phyloP scores from a whole-genome alignment of 441 rosid species.

The Populus hybrid region DNA sequence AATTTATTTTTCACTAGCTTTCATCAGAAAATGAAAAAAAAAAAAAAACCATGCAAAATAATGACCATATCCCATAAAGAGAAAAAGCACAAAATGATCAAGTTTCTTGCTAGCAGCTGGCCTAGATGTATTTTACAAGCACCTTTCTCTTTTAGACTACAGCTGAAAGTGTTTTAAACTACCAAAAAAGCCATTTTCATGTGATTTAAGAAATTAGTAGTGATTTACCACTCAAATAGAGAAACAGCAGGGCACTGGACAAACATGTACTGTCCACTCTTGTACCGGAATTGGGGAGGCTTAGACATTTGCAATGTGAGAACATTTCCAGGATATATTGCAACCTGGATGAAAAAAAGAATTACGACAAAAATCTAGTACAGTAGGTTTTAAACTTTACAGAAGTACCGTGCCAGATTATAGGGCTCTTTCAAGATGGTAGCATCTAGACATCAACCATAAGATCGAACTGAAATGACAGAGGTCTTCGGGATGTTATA shows the following conservation, averaged over 20 bases:
- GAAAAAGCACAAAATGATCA: background rate
- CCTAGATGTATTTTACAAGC: background rate
- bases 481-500: background rate
- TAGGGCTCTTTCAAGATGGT: background rate
- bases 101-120: background rate
- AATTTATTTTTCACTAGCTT: background rate
- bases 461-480: background rate
- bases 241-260: slow-evolving; percentile 90
- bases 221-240: slow-evolving; percentile 83
- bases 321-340: slow-evolving; percentile 93
- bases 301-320: slow-evolving; percentile 87
- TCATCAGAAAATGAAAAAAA: background rate
- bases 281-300: slow-evolving; percentile 86
- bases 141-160: background rate
- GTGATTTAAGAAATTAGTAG: background rate
- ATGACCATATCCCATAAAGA: background rate
- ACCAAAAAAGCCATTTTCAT: background rate
- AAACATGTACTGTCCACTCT: slow-evolving; percentile 95
- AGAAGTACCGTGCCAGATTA: background rate
- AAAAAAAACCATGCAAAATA: background rate
- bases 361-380: background rate
- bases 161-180: background rate
- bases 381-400: background rate
- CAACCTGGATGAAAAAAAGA: slow-evolving; percentile 52
- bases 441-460: background rate